Conservation (phyloP, 306 rosid species). For the Lathyrus oleraceus region DNA sequence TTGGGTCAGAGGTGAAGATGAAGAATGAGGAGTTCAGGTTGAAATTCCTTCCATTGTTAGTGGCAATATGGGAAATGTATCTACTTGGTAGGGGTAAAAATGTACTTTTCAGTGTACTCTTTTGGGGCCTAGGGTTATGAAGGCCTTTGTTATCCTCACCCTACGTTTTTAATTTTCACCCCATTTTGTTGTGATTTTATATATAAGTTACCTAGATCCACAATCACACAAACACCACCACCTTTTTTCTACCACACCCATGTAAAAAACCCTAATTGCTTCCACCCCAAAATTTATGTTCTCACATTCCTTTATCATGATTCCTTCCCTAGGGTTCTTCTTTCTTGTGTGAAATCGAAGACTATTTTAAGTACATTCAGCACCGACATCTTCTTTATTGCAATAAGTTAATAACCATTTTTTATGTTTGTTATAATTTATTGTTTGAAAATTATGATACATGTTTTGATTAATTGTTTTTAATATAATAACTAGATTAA, state of each 20-base stretch:
- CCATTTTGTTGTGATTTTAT: background rate
- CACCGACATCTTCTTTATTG: background rate
- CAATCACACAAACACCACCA: background rate
- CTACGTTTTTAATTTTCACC: background rate
- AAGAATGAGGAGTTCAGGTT: slow-evolving; percentile 1
- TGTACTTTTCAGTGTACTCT: background rate
- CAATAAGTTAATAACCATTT: background rate
- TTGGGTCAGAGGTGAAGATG: background rate
- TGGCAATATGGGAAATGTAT: slow-evolving; percentile 16
- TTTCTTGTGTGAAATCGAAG: background rate
- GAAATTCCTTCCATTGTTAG: slow-evolving; percentile 25
- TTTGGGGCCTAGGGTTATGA: background rate
- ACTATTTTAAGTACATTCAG: background rate
- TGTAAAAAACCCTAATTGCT: background rate
- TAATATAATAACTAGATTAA: too few species aligned
- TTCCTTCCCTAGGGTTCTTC: background rate
- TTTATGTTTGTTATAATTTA: background rate
- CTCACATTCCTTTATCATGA: background rate
- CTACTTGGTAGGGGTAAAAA: background rate
- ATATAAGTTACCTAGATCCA: background rate
- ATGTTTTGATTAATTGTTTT: too few species aligned
- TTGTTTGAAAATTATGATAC: too few species aligned
- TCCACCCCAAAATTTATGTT: background rate
- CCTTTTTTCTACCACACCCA: background rate
- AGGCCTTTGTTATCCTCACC: background rate